Percentiles rank a stretch among this genome's conserved stretches.
Evolutionary conservation across 1,284 basidiomycete genomes (phyloP).

Genomic region (Apiotrichum brassicae): DNA sequence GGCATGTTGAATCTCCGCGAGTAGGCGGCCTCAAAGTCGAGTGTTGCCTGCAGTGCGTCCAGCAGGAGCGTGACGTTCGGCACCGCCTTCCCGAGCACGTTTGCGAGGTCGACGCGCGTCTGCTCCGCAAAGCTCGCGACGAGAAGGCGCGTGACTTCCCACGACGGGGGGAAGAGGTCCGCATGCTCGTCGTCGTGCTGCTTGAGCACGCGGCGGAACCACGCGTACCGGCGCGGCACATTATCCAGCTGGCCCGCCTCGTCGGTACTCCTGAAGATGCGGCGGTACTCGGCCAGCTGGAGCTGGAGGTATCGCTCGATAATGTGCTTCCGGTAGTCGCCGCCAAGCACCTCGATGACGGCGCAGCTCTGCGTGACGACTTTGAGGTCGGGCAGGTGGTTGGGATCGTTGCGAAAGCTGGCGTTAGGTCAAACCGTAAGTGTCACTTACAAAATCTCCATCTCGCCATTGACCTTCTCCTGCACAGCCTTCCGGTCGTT

Average conservation of each 20-base stretch:
- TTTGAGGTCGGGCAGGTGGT: slow-evolving; percentile 59
- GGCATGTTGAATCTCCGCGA: slow-evolving; percentile 68
- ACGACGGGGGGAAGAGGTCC: slow-evolving; percentile 69
- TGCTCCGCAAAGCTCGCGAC: slow-evolving; percentile 77
- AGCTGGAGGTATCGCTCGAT: slow-evolving; percentile 85
- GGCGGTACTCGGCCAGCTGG: slow-evolving; percentile 91
- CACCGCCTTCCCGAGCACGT: slow-evolving; percentile 48
- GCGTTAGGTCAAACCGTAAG: background rate
- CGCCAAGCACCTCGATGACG: slow-evolving; percentile 77
- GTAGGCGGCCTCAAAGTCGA: slow-evolving; percentile 78
- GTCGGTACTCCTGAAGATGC: slow-evolving; percentile 85
- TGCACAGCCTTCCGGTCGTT: slow-evolving; percentile 70
- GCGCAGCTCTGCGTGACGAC: slow-evolving; percentile 70
- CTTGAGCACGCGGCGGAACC: slow-evolving; percentile 88
- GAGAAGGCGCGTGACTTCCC: slow-evolving; percentile 75
- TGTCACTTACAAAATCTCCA: slow-evolving; percentile 71
- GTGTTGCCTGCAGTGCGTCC: slow-evolving; percentile 74
- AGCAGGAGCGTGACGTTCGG: slow-evolving; percentile 69
- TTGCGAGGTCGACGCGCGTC: slow-evolving; percentile 55
- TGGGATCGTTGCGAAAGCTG: slow-evolving; percentile 72
- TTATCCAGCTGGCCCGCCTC: slow-evolving; percentile 97
- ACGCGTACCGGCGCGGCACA: slow-evolving; percentile 83
- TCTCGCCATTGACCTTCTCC: slow-evolving; percentile 73
- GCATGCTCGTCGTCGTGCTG: slow-evolving; percentile 82
- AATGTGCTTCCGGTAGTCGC: slow-evolving; percentile 63